A percentile compares a stretch with the other conserved stretches of the same genome.
These are phyloP conservation scores for Lichtheimia ramosa DNA, from an alignment of 371 early-diverging fungal genomes.

Conservation along the genomic window DNA sequence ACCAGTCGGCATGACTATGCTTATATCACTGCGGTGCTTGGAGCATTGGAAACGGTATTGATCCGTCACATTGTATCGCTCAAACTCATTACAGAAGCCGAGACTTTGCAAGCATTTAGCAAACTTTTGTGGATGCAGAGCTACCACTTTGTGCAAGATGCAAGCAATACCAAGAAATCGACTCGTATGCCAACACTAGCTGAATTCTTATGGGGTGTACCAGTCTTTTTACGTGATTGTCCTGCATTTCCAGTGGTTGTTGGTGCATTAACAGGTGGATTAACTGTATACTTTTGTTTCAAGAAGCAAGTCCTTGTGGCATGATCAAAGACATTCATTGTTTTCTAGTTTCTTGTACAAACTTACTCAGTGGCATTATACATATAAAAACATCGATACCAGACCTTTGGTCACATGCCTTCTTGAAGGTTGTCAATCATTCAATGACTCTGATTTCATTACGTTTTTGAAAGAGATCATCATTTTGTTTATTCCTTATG, in stretches of 20 bases:
- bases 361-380: too few species aligned
- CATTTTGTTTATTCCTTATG: too few species aligned
- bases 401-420: too few species aligned
- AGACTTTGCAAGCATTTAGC: constrained; percentile 59
- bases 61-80: constrained; percentile 57
- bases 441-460: neutral
- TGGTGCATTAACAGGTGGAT: constrained; percentile 28
- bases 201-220: constrained; percentile 4
- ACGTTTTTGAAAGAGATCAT: neutral
- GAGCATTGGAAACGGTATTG: constrained; percentile 62
- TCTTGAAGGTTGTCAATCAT: neutral
- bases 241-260: constrained; percentile 24
- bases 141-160: constrained; percentile 78
- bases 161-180: constrained; percentile 36
- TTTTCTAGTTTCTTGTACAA: too few species aligned
- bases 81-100: constrained; percentile 57
- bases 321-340: neutral
- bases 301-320: neutral
- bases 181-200: constrained; percentile 9
- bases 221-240: constrained; percentile 2
- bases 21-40: constrained; percentile 76
- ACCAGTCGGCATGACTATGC: constrained; percentile 55
- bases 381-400: too few species aligned
- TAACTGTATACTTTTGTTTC: constrained; percentile 6
- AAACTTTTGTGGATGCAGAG: constrained; percentile 88